A percentile compares a stretch with the other conserved stretches of the same genome.
Conservation (phyloP, 1,284 basidiomycete genomes). For the Clitocybe nebularis region DNA sequence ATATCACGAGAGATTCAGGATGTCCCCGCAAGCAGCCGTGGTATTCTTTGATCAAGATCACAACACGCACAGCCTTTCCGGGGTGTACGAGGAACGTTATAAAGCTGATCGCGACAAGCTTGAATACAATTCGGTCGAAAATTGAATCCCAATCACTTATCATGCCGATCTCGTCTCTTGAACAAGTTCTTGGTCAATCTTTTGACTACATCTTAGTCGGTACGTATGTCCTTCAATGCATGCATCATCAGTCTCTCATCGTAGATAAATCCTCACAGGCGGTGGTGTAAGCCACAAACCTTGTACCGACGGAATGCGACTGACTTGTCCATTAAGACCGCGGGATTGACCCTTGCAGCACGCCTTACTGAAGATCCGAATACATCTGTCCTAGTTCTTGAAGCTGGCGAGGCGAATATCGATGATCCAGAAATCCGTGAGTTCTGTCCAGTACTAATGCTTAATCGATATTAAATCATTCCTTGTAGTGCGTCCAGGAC, state of each 20-base stretch:
- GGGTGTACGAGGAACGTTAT: too few species aligned
- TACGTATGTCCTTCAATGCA: slow-evolving; percentile 4
- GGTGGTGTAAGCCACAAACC: slow-evolving; percentile 3
- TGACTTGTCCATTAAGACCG: slow-evolving; percentile 21
- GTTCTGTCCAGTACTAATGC: slow-evolving; percentile 2
- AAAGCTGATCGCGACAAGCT: too few species aligned
- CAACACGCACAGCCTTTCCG: too few species aligned
- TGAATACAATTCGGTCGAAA: too few species aligned
- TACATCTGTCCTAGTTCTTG: slow-evolving; percentile 30
- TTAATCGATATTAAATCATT: slow-evolving; percentile 7
- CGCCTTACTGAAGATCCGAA: slow-evolving; percentile 40
- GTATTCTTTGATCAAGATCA: too few species aligned
- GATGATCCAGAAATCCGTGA: slow-evolving; percentile 14
- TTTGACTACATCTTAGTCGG: slow-evolving; percentile 18
- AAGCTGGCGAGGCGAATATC: slow-evolving; percentile 25
- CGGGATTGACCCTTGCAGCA: slow-evolving; percentile 43
- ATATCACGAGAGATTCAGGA: too few species aligned
- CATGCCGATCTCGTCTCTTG: slow-evolving; percentile 9
- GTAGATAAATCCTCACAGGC: neutral
- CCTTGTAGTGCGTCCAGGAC: slow-evolving; percentile 5
- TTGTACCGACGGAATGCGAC: neutral
- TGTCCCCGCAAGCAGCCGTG: too few species aligned
- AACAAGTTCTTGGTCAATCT: slow-evolving; percentile 5
- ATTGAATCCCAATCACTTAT: too few species aligned
- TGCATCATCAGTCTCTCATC: too few species aligned